A percentile compares a stretch with the other conserved stretches of the same genome.
Evolutionary conservation across 75 land plant species (phyloP).

Genomic region (Picea sitchensis): DNA sequence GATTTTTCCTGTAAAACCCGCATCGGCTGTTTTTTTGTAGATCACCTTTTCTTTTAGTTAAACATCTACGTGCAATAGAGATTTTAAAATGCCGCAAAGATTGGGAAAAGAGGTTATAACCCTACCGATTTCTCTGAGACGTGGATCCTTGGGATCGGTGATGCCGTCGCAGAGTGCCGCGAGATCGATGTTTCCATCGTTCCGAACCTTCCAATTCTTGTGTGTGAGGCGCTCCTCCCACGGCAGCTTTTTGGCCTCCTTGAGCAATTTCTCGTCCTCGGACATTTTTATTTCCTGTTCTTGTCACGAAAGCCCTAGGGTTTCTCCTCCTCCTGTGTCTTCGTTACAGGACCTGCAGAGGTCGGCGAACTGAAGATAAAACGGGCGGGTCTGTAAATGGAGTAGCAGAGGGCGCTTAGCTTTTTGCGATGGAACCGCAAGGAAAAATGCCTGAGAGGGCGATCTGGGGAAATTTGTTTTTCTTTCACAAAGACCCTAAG

Average conservation of each 20-base stretch:
- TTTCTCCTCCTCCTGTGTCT: not conserved
- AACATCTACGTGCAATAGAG: too few relatives aligned
- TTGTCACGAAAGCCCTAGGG: slow-evolving; percentile 7
- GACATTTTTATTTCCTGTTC: slow-evolving; percentile 14
- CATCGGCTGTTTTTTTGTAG: too few relatives aligned
- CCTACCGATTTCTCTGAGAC: slow-evolving; percentile 83
- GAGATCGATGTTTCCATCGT: slow-evolving; percentile 90
- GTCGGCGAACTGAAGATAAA: not conserved
- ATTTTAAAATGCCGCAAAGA: too few relatives aligned
- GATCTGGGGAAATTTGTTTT: not conserved
- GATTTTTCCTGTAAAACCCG: too few relatives aligned
- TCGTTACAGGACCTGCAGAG: not conserved
- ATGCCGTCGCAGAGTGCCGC: slow-evolving; percentile 83
- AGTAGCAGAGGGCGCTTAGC: not conserved
- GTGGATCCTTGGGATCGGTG: slow-evolving; percentile 92
- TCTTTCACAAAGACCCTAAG: too few relatives aligned
- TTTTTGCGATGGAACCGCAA: not conserved
- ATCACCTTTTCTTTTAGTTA: too few relatives aligned
- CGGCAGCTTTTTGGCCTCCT: slow-evolving; percentile 97
- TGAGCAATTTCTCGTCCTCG: slow-evolving; percentile 97
- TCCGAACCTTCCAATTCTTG: slow-evolving; percentile 99
- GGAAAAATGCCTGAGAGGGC: not conserved
- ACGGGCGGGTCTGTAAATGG: not conserved
- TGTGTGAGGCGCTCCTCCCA: slow-evolving; percentile 96
- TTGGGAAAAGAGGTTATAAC: not conserved